Evolutionary conservation across 108 stramenopile genomes (phyloP), one percentile per base, ranked within the genome.

Genomic region (Fistulifera pelliculosa): DNA sequence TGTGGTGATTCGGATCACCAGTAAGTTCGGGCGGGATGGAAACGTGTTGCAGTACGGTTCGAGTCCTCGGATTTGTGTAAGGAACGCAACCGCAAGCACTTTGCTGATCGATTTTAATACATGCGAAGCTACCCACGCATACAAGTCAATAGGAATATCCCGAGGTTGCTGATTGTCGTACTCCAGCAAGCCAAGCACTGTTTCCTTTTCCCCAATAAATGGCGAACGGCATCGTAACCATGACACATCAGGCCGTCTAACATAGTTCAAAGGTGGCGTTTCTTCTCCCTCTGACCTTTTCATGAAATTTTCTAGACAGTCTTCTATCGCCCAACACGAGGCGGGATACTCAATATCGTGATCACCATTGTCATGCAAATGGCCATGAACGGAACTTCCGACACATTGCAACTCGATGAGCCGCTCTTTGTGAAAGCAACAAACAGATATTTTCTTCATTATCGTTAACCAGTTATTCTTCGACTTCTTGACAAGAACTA

Each of bases 131-230:
- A 16, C 5, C 53, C 18, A 54, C 35, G 31, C n/a, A 16, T 47
- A 21, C 3, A 21, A 18, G 10, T 47, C 44, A 14, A 54, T 38
- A 14, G 31, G 27, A 18, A 23, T n/a, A 2, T 54, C 25, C 12
- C 28, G 19, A 8, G 53, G n/a, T 8, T 27, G 53, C 5, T 16
- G 18, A 13, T 54, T 28, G 38, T 19, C 19, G 18, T 38, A 27
- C 35, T 54, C 53, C 35, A 27, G 25, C 14, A 54, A 39, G 8
- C 53, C 53, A 39, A 54, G 31, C 4, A 54, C 53, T 35, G 28
- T 54, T 11, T 18, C 17, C 19, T 47, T 18, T 16, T 38, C 38
- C 2, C 10, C 14, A 54, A 15, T 27, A 38, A 35, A 54, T 39
- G 53, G 53, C 15, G n/a, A 8, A 6, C 53, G 35, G 15, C 53